phyloP scores from a whole-genome alignment of 2,329 filamentous ascomycete species.

The Talaromyces albobiverticillius region DNA sequence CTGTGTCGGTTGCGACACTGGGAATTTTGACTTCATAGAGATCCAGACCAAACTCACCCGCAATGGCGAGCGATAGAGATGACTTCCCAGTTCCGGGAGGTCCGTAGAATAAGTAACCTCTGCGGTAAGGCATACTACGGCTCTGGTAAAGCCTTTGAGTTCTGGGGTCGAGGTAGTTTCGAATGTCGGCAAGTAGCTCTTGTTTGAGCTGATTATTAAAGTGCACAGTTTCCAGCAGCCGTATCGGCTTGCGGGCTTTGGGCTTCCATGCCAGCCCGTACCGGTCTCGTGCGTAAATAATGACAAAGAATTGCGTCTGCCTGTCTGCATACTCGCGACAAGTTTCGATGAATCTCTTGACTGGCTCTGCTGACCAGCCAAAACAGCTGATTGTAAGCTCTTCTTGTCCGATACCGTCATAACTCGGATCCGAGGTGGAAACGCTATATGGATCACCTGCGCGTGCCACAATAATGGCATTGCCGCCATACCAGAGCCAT shows the following conservation, averaged over 20 bases:
- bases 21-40: constrained; percentile 56
- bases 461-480: constrained; percentile 4
- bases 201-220: constrained; percentile 14
- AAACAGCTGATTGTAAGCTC: constrained; percentile 13
- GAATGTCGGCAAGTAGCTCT: constrained; percentile 12
- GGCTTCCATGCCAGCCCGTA: constrained; percentile 14
- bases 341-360: constrained; percentile 8
- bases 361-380: constrained; percentile 12
- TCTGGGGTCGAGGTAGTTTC: constrained; percentile 9
- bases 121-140: constrained; percentile 65
- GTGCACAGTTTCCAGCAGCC: constrained; percentile 9
- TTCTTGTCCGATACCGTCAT: constrained; percentile 12
- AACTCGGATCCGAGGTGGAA: constrained; percentile 6
- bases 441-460: not conserved
- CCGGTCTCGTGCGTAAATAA: constrained; percentile 11
- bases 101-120: constrained; percentile 84
- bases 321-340: constrained; percentile 10
- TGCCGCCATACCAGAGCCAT: constrained; percentile 9
- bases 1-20: constrained; percentile 11
- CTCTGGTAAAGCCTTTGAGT: constrained; percentile 20
- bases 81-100: constrained; percentile 96
- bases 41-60: constrained; percentile 66
- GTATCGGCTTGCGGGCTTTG: constrained; percentile 11
- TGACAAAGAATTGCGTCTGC: constrained; percentile 13
- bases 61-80: constrained; percentile 20